Conservation (phyloP, 257 asterid genomes). For the Petunia axillaris region DNA sequence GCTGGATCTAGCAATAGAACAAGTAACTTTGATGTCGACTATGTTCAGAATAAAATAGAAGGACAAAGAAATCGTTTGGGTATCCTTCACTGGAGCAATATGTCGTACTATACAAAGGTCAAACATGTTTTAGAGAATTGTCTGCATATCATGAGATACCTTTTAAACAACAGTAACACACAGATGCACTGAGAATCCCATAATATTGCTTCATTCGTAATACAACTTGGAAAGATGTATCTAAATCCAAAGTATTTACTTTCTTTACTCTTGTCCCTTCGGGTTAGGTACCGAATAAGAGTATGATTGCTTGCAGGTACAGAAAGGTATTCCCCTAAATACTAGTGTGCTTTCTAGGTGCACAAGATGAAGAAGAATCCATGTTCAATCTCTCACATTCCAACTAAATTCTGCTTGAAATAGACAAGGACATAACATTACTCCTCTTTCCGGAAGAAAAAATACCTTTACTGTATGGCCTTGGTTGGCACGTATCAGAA, state of each 20-base stretch:
- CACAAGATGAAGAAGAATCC: neutral
- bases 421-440: slow-evolving; percentile 3
- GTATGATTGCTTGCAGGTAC: neutral
- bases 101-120: neutral
- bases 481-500: slow-evolving; percentile 92
- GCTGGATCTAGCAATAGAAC: neutral
- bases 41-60: neutral
- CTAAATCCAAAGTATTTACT: neutral
- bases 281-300: neutral
- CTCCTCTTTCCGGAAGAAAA: neutral
- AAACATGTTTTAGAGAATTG: neutral
- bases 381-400: neutral
- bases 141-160: slow-evolving; percentile 15
- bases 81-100: neutral
- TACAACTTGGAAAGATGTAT: neutral
- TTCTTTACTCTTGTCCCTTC: neutral
- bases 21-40: neutral
- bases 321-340: neutral
- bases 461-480: slow-evolving; percentile 77
- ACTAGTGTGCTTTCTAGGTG: neutral
- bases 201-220: neutral
- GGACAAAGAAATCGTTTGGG: neutral
- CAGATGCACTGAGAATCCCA: neutral
- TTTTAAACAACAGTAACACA: neutral
- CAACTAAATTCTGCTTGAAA: neutral